phyloP scores from a whole-genome alignment of 2,329 filamentous ascomycete genomes.

The Helminthosporium solani region DNA sequence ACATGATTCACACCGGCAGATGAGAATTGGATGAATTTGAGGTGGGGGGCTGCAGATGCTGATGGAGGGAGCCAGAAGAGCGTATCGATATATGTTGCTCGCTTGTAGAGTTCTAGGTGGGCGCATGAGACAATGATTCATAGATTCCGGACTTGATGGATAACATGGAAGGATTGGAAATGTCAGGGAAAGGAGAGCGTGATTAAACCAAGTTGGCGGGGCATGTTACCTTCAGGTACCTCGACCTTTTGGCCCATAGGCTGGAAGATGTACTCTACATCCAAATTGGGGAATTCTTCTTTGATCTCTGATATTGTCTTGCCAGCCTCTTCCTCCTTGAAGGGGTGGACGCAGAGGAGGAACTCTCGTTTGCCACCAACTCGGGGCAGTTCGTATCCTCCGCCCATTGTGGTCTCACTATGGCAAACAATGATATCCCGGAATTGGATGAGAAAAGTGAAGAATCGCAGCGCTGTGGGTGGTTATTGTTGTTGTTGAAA shows the following conservation, averaged over 20 bases:
- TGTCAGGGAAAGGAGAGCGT: background rate
- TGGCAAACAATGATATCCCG: background rate
- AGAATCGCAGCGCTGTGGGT: too few relatives aligned
- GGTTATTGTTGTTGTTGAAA: background rate
- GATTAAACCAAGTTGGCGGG: background rate
- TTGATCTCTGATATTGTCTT: slow-evolving; percentile 26
- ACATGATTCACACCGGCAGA: slow-evolving; percentile 60
- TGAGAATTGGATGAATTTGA: slow-evolving; percentile 57
- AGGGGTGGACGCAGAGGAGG: slow-evolving; percentile 48
- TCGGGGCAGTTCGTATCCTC: slow-evolving; percentile 38
- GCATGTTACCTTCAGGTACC: slow-evolving; percentile 45
- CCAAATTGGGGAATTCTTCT: slow-evolving; percentile 33
- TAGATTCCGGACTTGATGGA: background rate
- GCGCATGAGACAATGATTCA: background rate
- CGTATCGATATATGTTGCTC: slow-evolving; percentile 52
- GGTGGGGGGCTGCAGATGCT: slow-evolving; percentile 39
- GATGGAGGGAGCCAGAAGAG: slow-evolving; percentile 48
- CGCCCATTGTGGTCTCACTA: slow-evolving; percentile 47
- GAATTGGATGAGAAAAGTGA: background rate
- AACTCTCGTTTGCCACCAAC: slow-evolving; percentile 36
- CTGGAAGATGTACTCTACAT: slow-evolving; percentile 32
- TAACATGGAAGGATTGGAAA: background rate
- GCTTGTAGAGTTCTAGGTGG: slow-evolving; percentile 41
- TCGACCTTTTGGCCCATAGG: slow-evolving; percentile 36
- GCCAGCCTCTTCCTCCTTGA: slow-evolving; percentile 30